Base-by-base conservation (phyloP, 75 land plant species). In the Larix kaempferi region DNA sequence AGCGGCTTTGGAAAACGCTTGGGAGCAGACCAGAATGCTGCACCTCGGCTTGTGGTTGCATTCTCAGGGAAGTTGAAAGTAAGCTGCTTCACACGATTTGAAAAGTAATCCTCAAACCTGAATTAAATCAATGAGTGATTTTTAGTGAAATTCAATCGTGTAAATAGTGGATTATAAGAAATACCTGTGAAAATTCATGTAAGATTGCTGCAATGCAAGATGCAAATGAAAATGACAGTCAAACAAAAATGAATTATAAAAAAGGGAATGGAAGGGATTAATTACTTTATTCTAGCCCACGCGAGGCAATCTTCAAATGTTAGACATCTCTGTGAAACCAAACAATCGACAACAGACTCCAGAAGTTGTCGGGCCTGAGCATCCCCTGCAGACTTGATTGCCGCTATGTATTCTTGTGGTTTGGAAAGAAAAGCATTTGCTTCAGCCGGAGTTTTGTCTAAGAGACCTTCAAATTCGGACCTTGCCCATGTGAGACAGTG, bases 31-130 rank as follows among this genome's bases (percentile, higher is more conserved):
- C 87, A 86, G 78, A 95, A 95, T 27, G 91, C 93, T 39, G 86
- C 84, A 12, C 98, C 98, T n/a, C 80, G 82, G 67, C 93, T 93
- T 22, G 95, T 93, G 1, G 82, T 74, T 8, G 98, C 86, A 83
- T 93, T 86, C 75, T 95, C 96, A 4, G 98, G 98, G 75, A 95
- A 95, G 21, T 94, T 95, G 80, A 73, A 95, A 35, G 89, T 91
- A 77, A 95, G 86, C 78, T 95, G 98, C 84, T 95, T 95, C 77
- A 95, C 92, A 37, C 96, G 84, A 76, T 95, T 93, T n/a, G 88
- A 78, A 83, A 93, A 95, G 73, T 95, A 95, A 77, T 95, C 96
- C 74, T 95, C 96, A 82, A 95, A 95, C 82, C 94, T 94, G 87
- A 4, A 44, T 13, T 15, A 66, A 33, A 22, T 25, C 55, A 49